phyloP scores from a whole-genome alignment of 352 stramenopile species.

The Pythium coloratum region DNA sequence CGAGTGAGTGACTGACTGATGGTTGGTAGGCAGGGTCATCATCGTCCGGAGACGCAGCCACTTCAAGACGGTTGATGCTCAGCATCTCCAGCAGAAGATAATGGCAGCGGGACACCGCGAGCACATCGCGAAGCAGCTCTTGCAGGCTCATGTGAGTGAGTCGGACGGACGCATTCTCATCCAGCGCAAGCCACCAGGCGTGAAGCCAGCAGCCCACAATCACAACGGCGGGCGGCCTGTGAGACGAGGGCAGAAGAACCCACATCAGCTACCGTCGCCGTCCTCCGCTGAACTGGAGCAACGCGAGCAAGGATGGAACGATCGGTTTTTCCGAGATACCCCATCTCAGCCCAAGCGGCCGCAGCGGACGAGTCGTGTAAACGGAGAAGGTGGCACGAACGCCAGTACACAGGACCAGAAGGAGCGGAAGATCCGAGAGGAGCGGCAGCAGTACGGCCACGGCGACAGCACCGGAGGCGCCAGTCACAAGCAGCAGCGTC shows the following conservation, averaged over 20 bases:
- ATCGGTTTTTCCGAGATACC: constrained; percentile 63
- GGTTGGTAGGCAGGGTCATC: not conserved
- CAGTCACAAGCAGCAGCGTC: constrained; percentile 14
- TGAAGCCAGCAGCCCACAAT: constrained; percentile 3
- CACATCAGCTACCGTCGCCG: constrained; percentile 41
- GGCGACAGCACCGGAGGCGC: not conserved
- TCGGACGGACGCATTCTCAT: constrained; percentile 1
- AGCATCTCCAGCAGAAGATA: constrained; percentile 1
- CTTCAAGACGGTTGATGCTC: constrained; percentile 1
- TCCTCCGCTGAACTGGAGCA: constrained; percentile 54
- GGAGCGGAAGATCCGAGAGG: constrained; percentile 53
- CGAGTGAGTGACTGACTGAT: constrained; percentile 2
- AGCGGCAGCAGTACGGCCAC: constrained; percentile 54
- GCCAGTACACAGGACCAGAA: constrained; percentile 24
- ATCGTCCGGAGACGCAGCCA: not conserved
- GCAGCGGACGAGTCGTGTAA: constrained; percentile 24
- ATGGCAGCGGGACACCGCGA: constrained; percentile 50
- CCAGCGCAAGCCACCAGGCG: constrained; percentile 18
- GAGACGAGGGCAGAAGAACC: constrained; percentile 28
- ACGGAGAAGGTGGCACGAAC: not conserved
- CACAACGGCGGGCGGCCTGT: constrained; percentile 20
- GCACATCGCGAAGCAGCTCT: constrained; percentile 47
- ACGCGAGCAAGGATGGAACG: constrained; percentile 74
- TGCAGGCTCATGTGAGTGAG: constrained; percentile 28
- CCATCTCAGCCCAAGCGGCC: constrained; percentile 51